Evolutionary conservation across 441 rosid genomes (phyloP).

Genomic region (Viola pubescens): DNA sequence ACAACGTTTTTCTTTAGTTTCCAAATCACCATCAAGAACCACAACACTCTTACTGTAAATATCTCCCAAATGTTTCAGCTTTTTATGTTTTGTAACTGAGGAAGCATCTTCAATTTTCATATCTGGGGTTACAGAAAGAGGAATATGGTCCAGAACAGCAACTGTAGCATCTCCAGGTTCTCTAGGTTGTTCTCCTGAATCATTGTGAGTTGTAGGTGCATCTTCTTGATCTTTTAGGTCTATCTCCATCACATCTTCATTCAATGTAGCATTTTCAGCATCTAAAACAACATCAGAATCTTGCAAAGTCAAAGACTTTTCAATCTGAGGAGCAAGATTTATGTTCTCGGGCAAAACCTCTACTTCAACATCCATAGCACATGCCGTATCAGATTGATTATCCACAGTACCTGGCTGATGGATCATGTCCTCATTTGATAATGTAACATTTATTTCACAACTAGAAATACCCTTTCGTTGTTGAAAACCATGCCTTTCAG

Average conservation of each 20-base stretch:
- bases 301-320: conserved; percentile 18
- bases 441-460: conserved; percentile 12
- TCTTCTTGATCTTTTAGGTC: conserved; percentile 22
- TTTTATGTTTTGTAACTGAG: neutral
- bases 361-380: conserved; percentile 17
- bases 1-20: conserved; percentile 19
- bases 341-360: conserved; percentile 14
- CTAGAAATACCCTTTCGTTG: conserved; percentile 7
- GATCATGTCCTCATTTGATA: conserved; percentile 18
- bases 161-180: conserved; percentile 20
- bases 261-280: conserved; percentile 14
- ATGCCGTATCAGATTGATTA: conserved; percentile 17
- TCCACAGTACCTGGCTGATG: conserved; percentile 18
- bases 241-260: conserved; percentile 11
- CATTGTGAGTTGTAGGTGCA: conserved; percentile 16
- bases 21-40: conserved; percentile 17
- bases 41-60: conserved; percentile 18
- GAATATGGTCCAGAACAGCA: conserved; percentile 17
- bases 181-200: conserved; percentile 19
- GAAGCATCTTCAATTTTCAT: neutral
- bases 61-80: conserved; percentile 8
- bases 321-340: conserved; percentile 20
- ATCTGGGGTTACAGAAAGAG: conserved; percentile 12
- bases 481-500: conserved; percentile 18
- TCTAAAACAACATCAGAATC: conserved; percentile 17